Evolutionary conservation across 345 rosid species (phyloP).

Genomic region (Salix koriyanagi): DNA sequence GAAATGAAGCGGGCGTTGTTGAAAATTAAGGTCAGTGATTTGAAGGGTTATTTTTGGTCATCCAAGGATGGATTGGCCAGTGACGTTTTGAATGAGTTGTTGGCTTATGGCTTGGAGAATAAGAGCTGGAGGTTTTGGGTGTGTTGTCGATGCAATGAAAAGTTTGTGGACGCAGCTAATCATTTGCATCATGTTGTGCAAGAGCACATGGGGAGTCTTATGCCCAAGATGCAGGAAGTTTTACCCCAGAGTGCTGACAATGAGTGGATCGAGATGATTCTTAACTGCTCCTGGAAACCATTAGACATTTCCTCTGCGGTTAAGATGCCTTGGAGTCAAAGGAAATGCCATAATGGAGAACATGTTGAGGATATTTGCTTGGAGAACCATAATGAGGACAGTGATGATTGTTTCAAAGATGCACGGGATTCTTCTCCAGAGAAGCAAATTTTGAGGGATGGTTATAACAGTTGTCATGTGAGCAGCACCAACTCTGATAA

Average conservation of each 20-base stretch:
- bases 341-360: conserved; percentile 40
- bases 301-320: conserved; percentile 62
- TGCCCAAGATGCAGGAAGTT: conserved; percentile 67
- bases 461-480: conserved; percentile 30
- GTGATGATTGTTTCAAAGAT: conserved; percentile 67
- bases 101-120: conserved; percentile 48
- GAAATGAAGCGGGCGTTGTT: conserved; percentile 61
- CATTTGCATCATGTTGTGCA: conserved; percentile 79
- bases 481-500: conserved; percentile 34
- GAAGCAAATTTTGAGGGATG: conserved; percentile 46
- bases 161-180: conserved; percentile 55
- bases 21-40: conserved; percentile 51
- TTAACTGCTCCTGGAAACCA: conserved; percentile 76
- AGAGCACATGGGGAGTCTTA: conserved; percentile 68
- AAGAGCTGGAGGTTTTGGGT: conserved; percentile 80
- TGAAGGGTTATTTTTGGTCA: conserved; percentile 54
- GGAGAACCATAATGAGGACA: conserved; percentile 39
- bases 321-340: conserved; percentile 51
- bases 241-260: conserved; percentile 66
- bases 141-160: conserved; percentile 63
- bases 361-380: conserved; percentile 34
- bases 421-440: conserved; percentile 77
- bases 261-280: conserved; percentile 73
- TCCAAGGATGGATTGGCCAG: conserved; percentile 55
- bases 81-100: conserved; percentile 59